These are phyloP conservation scores for Musa itinerans DNA, from an alignment of 176 grass and related monocot species.

Conservation along the genomic window DNA sequence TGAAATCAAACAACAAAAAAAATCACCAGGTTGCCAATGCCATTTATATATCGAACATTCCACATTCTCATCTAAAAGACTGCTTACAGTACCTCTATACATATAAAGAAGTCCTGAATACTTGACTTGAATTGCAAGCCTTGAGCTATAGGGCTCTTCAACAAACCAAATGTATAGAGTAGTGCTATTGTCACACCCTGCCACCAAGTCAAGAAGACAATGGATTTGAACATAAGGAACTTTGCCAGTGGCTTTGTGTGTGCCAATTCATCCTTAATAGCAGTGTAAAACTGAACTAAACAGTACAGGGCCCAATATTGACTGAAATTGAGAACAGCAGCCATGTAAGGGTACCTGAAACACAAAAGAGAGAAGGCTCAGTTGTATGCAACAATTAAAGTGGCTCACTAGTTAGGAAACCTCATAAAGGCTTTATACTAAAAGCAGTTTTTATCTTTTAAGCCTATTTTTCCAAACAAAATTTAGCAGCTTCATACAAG, in stretches of 20 bases:
- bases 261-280: conserved; percentile 82
- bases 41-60: not conserved
- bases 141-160: conserved; percentile 85
- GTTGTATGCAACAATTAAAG: not conserved
- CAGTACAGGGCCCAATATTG: conserved; percentile 98
- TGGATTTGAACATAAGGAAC: conserved; percentile 91
- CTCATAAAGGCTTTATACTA: not conserved
- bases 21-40: too few relatives aligned
- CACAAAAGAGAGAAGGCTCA: conserved; percentile 10
- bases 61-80: conserved; percentile 4
- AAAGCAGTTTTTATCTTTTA: not conserved
- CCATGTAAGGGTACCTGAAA: conserved; percentile 86
- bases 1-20: too few relatives aligned
- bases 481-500: not conserved
- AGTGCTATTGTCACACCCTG: conserved; percentile 94
- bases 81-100: conserved; percentile 62
- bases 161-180: conserved; percentile 63
- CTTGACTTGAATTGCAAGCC: conserved; percentile 82
- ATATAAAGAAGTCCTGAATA: conserved; percentile 96
- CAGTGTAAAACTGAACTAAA: conserved; percentile 87
- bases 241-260: conserved; percentile 85
- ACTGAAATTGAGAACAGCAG: conserved; percentile 83
- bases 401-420: not conserved
- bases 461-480: not conserved
- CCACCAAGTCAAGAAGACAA: conserved; percentile 99